These are phyloP conservation scores for Suhomyces yuchorum DNA, from an alignment of 1,139 yeast genomes.

Conservation along the genomic window DNA sequence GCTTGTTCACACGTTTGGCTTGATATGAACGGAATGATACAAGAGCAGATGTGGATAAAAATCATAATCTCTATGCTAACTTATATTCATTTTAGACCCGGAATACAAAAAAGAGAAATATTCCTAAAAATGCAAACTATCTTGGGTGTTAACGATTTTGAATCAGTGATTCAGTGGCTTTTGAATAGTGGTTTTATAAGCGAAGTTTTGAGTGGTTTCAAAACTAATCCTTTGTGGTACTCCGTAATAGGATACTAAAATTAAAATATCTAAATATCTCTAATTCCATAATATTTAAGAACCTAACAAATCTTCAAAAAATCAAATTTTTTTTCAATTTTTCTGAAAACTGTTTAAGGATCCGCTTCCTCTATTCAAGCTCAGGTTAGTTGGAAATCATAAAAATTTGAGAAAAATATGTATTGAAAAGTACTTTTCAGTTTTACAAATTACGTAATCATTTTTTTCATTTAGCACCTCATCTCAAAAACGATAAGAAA, in stretches of 20 bases:
- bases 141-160: slow-evolving; percentile 52
- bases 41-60: slow-evolving; percentile 60
- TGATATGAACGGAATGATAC: slow-evolving; percentile 62
- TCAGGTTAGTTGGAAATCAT: no score
- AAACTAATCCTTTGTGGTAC: slow-evolving; percentile 59
- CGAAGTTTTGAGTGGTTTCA: slow-evolving; percentile 40
- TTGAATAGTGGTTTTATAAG: slow-evolving; percentile 41
- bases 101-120: slow-evolving; percentile 45
- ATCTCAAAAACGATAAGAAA: not conserved
- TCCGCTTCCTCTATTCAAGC: no score
- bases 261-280: no score
- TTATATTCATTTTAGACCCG: slow-evolving; percentile 67
- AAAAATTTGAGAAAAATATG: no score
- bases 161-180: slow-evolving; percentile 61
- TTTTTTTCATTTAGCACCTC: not conserved
- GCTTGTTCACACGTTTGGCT: slow-evolving; percentile 78
- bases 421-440: no score
- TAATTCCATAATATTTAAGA: no score
- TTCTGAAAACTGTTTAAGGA: no score
- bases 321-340: no score
- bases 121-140: slow-evolving; percentile 41
- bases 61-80: slow-evolving; percentile 51
- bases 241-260: slow-evolving; percentile 33
- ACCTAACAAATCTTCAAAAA: no score
- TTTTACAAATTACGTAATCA: not conserved